Evolutionary conservation across 805 yeast species (phyloP).

Genomic region (Barnettozyma vustinii): DNA sequence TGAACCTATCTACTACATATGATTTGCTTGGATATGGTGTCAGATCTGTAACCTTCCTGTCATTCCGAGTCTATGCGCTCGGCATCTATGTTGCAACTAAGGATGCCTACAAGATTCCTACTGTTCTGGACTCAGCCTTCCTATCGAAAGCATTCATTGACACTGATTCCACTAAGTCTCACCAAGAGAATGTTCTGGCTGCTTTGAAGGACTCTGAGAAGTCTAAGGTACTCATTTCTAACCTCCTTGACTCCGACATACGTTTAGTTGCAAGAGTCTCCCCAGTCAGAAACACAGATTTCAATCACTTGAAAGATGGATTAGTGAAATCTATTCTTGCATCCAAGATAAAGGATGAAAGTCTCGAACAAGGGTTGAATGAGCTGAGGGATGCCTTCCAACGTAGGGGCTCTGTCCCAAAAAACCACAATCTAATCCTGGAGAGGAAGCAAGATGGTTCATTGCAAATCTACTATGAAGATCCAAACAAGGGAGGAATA

Average conservation of each 20-base stretch:
- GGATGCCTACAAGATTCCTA: slow-evolving; percentile 41
- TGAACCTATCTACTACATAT: slow-evolving; percentile 34
- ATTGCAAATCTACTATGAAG: slow-evolving; percentile 39
- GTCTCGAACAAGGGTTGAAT: slow-evolving; percentile 56
- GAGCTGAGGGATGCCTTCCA: slow-evolving; percentile 60
- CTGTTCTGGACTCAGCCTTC: slow-evolving; percentile 39
- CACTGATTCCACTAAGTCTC: slow-evolving; percentile 28
- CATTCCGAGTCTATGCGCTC: slow-evolving; percentile 79
- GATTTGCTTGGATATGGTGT: slow-evolving; percentile 74
- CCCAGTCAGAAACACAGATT: slow-evolving; percentile 89
- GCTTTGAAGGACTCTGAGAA: slow-evolving; percentile 47
- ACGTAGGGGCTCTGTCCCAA: slow-evolving; percentile 67
- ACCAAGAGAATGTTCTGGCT: slow-evolving; percentile 33
- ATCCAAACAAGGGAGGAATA: slow-evolving; percentile 31
- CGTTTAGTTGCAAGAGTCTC: slow-evolving; percentile 69
- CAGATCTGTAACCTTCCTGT: slow-evolving; percentile 75
- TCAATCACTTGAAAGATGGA: slow-evolving; percentile 85
- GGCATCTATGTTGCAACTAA: slow-evolving; percentile 72
- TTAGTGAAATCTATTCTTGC: slow-evolving; percentile 74
- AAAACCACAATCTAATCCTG: slow-evolving; percentile 61
- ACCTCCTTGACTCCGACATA: slow-evolving; percentile 53
- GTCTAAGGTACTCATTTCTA: slow-evolving; percentile 49
- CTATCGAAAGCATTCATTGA: slow-evolving; percentile 34
- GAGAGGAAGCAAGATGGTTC: slow-evolving; percentile 46
- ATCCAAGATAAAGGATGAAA: slow-evolving; percentile 44